Evolutionary conservation across 345 rosid species (phyloP).

Genomic region (Pugionium dolabratum): DNA sequence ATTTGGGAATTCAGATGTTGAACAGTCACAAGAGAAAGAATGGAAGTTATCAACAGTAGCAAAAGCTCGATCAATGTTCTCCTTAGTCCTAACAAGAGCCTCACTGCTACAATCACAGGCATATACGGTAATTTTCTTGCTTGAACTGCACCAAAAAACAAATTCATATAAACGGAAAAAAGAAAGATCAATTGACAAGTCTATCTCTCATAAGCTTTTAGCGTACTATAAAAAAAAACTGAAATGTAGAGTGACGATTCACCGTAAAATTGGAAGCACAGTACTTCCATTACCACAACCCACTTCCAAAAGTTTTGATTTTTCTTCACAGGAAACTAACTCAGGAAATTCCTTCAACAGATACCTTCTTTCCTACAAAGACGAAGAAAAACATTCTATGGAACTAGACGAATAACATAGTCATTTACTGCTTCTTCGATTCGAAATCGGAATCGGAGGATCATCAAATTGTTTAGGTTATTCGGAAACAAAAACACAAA

Average conservation of each 20-base stretch:
- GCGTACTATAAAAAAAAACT: background rate
- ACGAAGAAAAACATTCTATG: background rate
- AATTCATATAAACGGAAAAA: background rate
- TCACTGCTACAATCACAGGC: slow-evolving; percentile 87
- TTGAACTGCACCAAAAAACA: slow-evolving; percentile 52
- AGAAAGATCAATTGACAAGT: no score
- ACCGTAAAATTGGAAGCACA: slow-evolving; percentile 75
- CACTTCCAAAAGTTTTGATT: slow-evolving; percentile 71
- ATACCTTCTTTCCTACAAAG: slow-evolving; percentile 76
- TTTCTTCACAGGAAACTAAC: slow-evolving; percentile 52
- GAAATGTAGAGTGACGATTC: slow-evolving; percentile 5
- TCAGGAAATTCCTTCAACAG: slow-evolving; percentile 88
- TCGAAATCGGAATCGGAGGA: no score
- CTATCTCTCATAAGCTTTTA: no score
- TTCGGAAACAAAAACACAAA: no score
- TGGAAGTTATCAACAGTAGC: slow-evolving; percentile 44
- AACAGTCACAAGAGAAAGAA: slow-evolving; percentile 70
- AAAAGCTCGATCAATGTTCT: slow-evolving; percentile 42
- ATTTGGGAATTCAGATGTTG: slow-evolving; percentile 55
- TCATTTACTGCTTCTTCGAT: no score
- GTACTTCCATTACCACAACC: slow-evolving; percentile 96
- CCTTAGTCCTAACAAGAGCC: slow-evolving; percentile 67
- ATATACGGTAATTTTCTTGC: slow-evolving; percentile 55
- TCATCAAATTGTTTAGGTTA: no score
- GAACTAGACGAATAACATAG: no score